These are phyloP conservation scores for Penicillium sp. DNA, from an alignment of 2,329 filamentous ascomycete species.

Conservation along the genomic window DNA sequence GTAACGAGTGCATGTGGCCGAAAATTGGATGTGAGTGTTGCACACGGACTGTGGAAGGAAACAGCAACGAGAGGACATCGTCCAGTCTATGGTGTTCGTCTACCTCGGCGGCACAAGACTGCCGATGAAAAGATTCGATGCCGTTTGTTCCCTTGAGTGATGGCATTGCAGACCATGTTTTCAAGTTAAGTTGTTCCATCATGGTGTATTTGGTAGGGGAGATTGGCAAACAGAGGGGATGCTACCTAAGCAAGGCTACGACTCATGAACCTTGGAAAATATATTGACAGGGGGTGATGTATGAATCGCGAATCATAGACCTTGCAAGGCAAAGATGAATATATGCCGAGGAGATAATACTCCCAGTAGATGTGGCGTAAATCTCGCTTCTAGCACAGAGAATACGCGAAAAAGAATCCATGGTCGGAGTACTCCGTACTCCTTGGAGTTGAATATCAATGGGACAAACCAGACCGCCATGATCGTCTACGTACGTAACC, in stretches of 20 bases:
- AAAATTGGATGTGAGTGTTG: conserved; percentile 22
- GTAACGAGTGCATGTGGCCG: conserved; percentile 38
- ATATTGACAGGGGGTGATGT: background rate
- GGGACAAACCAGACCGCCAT: conserved; percentile 14
- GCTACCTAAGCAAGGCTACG: conserved; percentile 1
- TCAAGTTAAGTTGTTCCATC: conserved; percentile 10
- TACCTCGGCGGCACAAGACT: conserved; percentile 3
- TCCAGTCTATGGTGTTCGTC: conserved; percentile 28
- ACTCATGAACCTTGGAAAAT: background rate
- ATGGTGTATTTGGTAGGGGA: background rate
- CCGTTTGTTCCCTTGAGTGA: conserved; percentile 6
- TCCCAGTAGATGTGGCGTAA: background rate
- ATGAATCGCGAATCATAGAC: background rate
- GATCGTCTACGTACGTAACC: conserved; percentile 6
- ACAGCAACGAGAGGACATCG: conserved; percentile 31
- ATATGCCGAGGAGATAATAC: background rate
- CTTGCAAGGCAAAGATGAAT: background rate
- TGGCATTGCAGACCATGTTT: conserved; percentile 8
- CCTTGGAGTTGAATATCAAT: conserved; percentile 3
- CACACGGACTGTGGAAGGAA: conserved; percentile 32
- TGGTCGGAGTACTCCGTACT: background rate
- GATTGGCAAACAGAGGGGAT: background rate
- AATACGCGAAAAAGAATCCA: conserved; percentile 9
- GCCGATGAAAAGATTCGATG: background rate
- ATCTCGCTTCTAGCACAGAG: conserved; percentile 3